phyloP scores from a whole-genome alignment of 768 basidiomycete species.

The Naematelia encephala region DNA sequence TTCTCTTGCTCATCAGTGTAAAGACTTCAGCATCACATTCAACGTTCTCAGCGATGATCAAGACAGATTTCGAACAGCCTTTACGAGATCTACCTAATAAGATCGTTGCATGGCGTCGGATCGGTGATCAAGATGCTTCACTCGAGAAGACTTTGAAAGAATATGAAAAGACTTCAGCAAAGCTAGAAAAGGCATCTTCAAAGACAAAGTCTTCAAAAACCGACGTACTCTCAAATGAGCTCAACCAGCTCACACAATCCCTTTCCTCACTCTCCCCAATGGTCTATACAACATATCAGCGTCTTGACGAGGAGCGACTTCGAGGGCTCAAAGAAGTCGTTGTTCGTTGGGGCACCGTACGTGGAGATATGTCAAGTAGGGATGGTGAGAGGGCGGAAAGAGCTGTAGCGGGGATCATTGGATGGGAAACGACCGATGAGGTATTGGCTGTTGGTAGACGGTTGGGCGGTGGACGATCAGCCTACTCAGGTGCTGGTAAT shows the following conservation, averaged over 20 bases:
- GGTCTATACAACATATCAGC: slow-evolving; percentile 47
- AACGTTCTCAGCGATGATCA: slow-evolving; percentile 33
- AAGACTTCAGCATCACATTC: slow-evolving; percentile 42
- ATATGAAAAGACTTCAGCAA: slow-evolving; percentile 44
- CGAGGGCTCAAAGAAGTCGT: slow-evolving; percentile 45
- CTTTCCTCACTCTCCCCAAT: slow-evolving; percentile 42
- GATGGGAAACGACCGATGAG: slow-evolving; percentile 48
- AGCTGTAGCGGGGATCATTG: slow-evolving; percentile 37
- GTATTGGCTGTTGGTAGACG: slow-evolving; percentile 36
- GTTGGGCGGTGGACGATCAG: slow-evolving; percentile 21
- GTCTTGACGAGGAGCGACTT: slow-evolving; percentile 43
- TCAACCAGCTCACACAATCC: slow-evolving; percentile 31
- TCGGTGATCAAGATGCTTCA: slow-evolving; percentile 37
- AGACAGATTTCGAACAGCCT: slow-evolving; percentile 46
- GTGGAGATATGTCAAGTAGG: slow-evolving; percentile 40
- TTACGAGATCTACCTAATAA: slow-evolving; percentile 43
- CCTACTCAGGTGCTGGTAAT: slow-evolving; percentile 1
- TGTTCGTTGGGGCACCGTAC: slow-evolving; percentile 48
- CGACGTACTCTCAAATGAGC: slow-evolving; percentile 34
- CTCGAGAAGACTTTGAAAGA: slow-evolving; percentile 49
- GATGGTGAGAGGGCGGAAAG: slow-evolving; percentile 45
- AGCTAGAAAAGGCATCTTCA: slow-evolving; percentile 44
- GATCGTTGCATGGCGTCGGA: slow-evolving; percentile 32
- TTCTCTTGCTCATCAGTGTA: too few relatives aligned
- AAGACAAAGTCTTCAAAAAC: slow-evolving; percentile 43